These are phyloP conservation scores for Trichoderma atroviride DNA, from an alignment of 2,329 filamentous ascomycete genomes.

Conservation along the genomic window DNA sequence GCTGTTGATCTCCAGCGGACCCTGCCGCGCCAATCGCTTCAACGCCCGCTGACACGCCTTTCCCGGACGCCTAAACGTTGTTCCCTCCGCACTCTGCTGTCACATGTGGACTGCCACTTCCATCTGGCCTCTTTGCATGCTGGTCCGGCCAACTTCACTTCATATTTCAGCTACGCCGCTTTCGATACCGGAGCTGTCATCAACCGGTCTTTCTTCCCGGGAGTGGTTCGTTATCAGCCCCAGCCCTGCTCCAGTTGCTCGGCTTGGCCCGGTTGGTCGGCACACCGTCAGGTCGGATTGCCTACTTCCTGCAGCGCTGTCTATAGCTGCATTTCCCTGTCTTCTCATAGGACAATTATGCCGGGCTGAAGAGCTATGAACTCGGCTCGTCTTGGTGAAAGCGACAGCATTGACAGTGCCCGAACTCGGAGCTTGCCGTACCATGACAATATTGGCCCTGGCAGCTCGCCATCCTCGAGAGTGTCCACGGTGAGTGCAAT, in stretches of 20 bases:
- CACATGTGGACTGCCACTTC: background rate
- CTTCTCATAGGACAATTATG: background rate
- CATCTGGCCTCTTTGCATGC: background rate
- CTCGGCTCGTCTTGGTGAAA: background rate
- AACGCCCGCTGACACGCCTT: conserved; percentile 16
- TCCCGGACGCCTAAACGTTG: conserved; percentile 10
- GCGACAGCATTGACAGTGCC: background rate
- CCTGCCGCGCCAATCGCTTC: conserved; percentile 17
- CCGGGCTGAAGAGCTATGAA: background rate
- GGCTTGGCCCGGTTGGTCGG: background rate
- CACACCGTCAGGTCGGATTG: background rate
- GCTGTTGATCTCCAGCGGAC: background rate
- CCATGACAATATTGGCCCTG: background rate
- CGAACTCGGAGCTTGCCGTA: conserved; percentile 3
- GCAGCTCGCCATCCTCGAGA: background rate
- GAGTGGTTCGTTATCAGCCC: background rate
- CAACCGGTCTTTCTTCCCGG: background rate
- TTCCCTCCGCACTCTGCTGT: background rate
- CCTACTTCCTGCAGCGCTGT: background rate
- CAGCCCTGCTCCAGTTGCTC: background rate
- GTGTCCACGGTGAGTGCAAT: conserved; percentile 8
- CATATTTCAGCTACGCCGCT: background rate
- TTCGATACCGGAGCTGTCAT: conserved; percentile 6
- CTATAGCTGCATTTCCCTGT: background rate
- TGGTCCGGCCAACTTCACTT: background rate